phyloP scores from a whole-genome alignment of 768 basidiomycete genomes.

The Coprinopsis strossmayeri region DNA sequence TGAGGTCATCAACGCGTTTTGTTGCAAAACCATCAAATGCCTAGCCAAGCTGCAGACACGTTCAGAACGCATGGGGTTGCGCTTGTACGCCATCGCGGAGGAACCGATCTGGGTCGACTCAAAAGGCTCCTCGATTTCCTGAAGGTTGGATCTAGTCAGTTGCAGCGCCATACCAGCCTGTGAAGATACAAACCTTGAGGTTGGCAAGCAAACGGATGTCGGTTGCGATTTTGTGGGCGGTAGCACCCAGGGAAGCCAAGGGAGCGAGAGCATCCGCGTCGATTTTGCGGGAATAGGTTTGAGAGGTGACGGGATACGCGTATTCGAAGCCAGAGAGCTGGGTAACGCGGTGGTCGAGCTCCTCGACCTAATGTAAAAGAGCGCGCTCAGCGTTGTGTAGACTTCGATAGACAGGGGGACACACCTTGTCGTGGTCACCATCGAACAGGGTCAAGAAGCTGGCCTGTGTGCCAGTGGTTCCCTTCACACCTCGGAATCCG shows the following conservation, averaged over 20 bases:
- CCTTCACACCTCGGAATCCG: constrained; percentile 97
- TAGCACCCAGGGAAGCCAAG: constrained; percentile 85
- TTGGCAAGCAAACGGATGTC: constrained; percentile 93
- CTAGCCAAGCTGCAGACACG: constrained; percentile 94
- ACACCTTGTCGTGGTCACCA: constrained; percentile 87
- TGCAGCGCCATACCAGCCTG: too few species aligned
- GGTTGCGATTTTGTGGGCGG: constrained; percentile 96
- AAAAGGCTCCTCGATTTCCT: constrained; percentile 99
- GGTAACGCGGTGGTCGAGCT: constrained; percentile 84
- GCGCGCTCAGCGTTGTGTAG: not conserved
- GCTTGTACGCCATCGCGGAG: constrained; percentile 98
- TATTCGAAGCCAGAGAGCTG: constrained; percentile 88
- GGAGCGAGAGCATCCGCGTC: constrained; percentile 90
- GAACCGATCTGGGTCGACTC: constrained; percentile 98
- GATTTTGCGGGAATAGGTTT: constrained; percentile 98
- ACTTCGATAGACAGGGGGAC: not conserved
- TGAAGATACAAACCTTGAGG: constrained; percentile 54
- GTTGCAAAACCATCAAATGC: constrained; percentile 92
- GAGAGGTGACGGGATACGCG: constrained; percentile 96
- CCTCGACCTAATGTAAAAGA: constrained; percentile 55
- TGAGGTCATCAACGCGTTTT: constrained; percentile 92
- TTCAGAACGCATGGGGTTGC: constrained; percentile 99
- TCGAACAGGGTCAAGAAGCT: constrained; percentile 93
- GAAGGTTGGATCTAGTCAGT: not conserved
- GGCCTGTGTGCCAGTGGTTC: constrained; percentile 98